Conservation (phyloP, 2,329 filamentous ascomycete genomes). For the Hymenoscyphus linearis region DNA sequence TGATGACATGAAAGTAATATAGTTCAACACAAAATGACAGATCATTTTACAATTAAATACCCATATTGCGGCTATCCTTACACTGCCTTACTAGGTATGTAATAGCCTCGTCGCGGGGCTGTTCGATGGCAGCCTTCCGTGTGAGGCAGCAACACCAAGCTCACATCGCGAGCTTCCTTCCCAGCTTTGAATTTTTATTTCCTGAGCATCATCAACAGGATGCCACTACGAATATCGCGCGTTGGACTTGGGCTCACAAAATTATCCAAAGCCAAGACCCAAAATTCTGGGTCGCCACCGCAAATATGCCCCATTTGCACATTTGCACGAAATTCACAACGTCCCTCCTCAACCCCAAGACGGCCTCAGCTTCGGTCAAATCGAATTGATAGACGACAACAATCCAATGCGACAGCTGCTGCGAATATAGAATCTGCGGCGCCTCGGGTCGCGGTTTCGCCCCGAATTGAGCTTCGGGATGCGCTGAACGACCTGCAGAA, state of each 20-base stretch:
- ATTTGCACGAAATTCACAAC: slow-evolving; percentile 8
- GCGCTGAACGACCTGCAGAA: slow-evolving; percentile 56
- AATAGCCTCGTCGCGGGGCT: not conserved
- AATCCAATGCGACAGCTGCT: slow-evolving; percentile 11
- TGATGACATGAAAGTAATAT: not conserved
- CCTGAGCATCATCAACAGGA: slow-evolving; percentile 11
- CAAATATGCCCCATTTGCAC: slow-evolving; percentile 28
- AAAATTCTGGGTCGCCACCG: slow-evolving; percentile 8
- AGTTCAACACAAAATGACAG: not conserved
- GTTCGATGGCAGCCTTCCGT: not conserved
- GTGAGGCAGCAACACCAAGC: slow-evolving; percentile 2
- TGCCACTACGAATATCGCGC: slow-evolving; percentile 31
- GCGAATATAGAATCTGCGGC: not conserved
- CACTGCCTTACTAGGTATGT: not conserved
- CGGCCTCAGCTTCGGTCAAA: slow-evolving; percentile 7
- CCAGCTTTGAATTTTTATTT: not conserved
- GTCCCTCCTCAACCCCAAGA: not conserved
- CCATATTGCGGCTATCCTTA: not conserved
- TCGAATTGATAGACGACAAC: slow-evolving; percentile 14
- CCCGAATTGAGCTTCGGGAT: slow-evolving; percentile 22
- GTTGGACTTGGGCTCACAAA: slow-evolving; percentile 18
- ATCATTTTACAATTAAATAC: not conserved
- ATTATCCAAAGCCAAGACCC: slow-evolving; percentile 10
- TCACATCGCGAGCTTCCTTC: not conserved
- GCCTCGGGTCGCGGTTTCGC: not conserved